A percentile compares a stretch with the other conserved stretches of the same genome.
These are phyloP conservation scores for Blastocystis sp. DNA, from an alignment of 352 stramenopile species.

Conservation along the genomic window DNA sequence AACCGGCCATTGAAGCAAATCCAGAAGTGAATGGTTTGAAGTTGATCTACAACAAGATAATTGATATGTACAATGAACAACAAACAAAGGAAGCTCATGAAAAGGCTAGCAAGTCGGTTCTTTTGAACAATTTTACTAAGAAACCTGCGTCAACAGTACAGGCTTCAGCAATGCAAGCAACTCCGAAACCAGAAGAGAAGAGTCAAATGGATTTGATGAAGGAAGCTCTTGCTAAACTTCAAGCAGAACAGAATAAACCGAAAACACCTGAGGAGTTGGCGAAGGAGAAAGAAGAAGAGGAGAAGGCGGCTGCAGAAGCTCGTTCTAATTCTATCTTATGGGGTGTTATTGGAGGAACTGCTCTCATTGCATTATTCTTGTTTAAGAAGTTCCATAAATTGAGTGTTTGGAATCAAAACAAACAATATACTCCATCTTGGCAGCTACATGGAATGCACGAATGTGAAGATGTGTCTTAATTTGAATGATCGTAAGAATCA, in stretches of 20 bases:
- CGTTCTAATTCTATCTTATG: neutral
- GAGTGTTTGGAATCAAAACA: neutral
- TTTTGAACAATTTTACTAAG: neutral
- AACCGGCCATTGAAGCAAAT: neutral
- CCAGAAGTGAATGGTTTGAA: neutral
- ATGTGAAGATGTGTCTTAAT: slow-evolving; percentile 52
- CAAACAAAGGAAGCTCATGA: neutral
- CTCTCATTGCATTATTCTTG: neutral
- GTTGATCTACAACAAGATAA: slow-evolving; percentile 14
- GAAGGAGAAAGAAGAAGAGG: neutral
- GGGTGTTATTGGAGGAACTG: neutral
- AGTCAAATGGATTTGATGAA: slow-evolving; percentile 5
- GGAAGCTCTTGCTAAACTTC: neutral
- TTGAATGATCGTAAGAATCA: slow-evolving; percentile 41
- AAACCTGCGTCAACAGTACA: neutral
- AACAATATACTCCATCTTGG: slow-evolving; percentile 32
- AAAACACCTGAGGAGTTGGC: neutral
- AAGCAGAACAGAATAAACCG: neutral
- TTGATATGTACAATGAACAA: slow-evolving; percentile 8
- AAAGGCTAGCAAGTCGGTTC: neutral
- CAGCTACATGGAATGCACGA: slow-evolving; percentile 34
- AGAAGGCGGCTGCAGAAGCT: neutral
- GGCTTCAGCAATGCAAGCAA: no score
- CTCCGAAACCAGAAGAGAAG: neutral
- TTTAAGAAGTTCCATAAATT: neutral